Base-by-base conservation (phyloP, 441 rosid species). In the Euphorbia neoarborescens region DNA sequence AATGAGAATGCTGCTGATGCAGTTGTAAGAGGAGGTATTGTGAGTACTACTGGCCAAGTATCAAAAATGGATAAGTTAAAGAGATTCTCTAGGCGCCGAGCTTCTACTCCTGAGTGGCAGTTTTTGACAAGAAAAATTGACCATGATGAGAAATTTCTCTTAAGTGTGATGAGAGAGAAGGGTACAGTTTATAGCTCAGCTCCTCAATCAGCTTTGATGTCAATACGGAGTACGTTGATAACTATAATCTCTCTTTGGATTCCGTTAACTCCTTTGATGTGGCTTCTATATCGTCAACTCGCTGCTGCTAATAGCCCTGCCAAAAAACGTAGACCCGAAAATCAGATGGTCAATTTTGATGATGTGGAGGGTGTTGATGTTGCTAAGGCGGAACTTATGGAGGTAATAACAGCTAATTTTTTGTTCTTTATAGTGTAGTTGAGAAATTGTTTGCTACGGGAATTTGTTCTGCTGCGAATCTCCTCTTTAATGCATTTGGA, bases 321-420 rank as follows among this genome's bases (percentile, higher is more conserved):
- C 9, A 90, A 70, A 66, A 91, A 83, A 81, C 82, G 87, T 58
- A 83, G 84, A 9, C 82, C 92, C 30, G 84, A 84, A 66, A 88
- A 78, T 78, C 90, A 78, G 62, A 74, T 71, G 15, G 87, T 89
- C 72, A 82, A 85, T 68, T 94, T 94, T 46, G 92, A 94, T 76
- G 97, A 94, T 76, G 97, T 91, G 53, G 96, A 91, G 82, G 99
- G 99, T 7, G 99, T 94, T 77, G 96, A 94, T 77, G 71, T 87
- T 76, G 99, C 99, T 64, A 94, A 94, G 81, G 80, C 74, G 46
- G 99, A 94, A 85, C 99, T 91, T 62, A 82, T 88, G 80, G 99
- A 94, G 94, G 99, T 94, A 83, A 34, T 59, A 34, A 19, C 35
- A 68, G 77, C 34, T 17, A 30, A 37, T 35, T 5, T 10, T 66